Percentiles rank a stretch among this genome's conserved stretches.
Evolutionary conservation across 2,329 filamentous ascomycete species (phyloP).

Genomic region (Fusarium tricinctum): DNA sequence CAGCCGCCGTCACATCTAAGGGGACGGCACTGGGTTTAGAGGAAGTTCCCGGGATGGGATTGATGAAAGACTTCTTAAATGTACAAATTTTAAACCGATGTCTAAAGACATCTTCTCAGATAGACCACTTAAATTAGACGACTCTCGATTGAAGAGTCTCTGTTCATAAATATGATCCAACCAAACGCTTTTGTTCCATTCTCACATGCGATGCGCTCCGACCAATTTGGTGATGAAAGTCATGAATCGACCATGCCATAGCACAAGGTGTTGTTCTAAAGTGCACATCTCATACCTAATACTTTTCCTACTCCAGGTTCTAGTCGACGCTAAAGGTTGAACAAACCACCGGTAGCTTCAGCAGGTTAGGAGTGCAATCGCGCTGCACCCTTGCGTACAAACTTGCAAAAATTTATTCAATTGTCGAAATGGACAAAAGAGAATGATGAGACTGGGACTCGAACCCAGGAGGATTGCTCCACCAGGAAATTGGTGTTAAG

Average conservation of each 20-base stretch:
- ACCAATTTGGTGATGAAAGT: background rate
- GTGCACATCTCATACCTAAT: too few relatives aligned
- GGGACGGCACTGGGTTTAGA: background rate
- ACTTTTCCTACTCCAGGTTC: background rate
- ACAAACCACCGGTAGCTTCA: background rate
- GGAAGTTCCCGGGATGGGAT: background rate
- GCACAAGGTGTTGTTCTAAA: too few relatives aligned
- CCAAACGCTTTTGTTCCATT: rapidly evolving
- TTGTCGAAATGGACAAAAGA: background rate
- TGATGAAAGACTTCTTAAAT: conserved; percentile 4
- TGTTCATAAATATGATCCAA: background rate
- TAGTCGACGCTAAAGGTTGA: background rate
- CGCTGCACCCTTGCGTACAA: background rate
- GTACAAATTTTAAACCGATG: conserved; percentile 26
- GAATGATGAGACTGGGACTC: conserved; percentile 38
- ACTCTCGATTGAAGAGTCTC: background rate
- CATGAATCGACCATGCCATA: too few relatives aligned
- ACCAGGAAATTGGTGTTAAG: conserved; percentile 40
- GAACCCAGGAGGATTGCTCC: conserved; percentile 41
- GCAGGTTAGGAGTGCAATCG: background rate
- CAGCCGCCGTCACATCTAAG: conserved; percentile 4
- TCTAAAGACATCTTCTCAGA: conserved; percentile 19
- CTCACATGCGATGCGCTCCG: background rate
- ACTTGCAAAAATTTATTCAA: background rate
- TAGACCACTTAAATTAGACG: conserved; percentile 12